These are phyloP conservation scores for Novakomyces olei DNA, from an alignment of 805 yeast species.

Conservation along the genomic window DNA sequence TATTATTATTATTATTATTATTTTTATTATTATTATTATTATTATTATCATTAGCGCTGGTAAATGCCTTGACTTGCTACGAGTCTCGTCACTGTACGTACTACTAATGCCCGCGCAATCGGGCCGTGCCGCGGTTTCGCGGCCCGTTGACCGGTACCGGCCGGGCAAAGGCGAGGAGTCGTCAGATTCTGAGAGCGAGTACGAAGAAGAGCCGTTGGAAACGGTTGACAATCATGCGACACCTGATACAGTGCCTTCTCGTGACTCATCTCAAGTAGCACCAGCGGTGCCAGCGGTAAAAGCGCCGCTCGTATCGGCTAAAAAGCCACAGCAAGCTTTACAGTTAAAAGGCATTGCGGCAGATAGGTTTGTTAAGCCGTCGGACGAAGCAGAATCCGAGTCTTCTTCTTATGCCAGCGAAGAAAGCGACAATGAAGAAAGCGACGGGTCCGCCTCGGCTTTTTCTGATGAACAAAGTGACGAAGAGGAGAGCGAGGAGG, in stretches of 20 bases:
- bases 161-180: neutral
- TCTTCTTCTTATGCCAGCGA: neutral
- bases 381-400: neutral
- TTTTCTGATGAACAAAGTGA: neutral
- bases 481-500: conserved; percentile 1
- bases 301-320: neutral
- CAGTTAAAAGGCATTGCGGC: neutral
- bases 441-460: neutral
- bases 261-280: neutral
- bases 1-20: too few relatives aligned
- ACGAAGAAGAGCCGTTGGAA: conserved; percentile 1
- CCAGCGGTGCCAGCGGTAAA: neutral
- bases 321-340: neutral
- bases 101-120: too few relatives aligned
- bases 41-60: too few relatives aligned
- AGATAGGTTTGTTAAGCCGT: too few relatives aligned
- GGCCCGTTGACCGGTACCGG: conserved; percentile 1
- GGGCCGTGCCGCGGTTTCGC: too few relatives aligned
- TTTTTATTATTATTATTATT: too few relatives aligned
- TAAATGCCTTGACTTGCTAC: too few relatives aligned
- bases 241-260: neutral
- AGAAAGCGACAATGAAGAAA: neutral
- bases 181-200: conserved; percentile 3
- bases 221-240: neutral
- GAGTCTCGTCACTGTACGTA: too few relatives aligned